phyloP scores from a whole-genome alignment of 2,329 filamentous ascomycete genomes.

The Juglanconis oblonga region DNA sequence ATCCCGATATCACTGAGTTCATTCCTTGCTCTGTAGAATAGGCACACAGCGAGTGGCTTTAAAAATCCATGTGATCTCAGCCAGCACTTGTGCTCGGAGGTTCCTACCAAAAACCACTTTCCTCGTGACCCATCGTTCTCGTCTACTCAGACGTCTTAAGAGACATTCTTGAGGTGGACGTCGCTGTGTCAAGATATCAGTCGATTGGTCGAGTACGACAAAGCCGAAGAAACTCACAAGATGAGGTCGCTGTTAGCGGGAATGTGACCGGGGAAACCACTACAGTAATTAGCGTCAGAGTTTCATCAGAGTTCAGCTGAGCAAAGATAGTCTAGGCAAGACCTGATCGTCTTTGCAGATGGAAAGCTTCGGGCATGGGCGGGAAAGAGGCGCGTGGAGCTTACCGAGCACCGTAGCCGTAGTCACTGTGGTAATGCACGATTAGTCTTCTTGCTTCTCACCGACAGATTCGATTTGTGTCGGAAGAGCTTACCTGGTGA shows the following conservation, averaged over 20 bases:
- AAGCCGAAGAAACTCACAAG: constrained; percentile 63
- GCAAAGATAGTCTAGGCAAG: not conserved
- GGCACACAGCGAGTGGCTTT: not conserved
- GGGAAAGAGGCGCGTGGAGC: constrained; percentile 21
- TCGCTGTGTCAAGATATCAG: constrained; percentile 27
- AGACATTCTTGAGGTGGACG: constrained; percentile 31
- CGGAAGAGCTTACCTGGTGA: constrained; percentile 61
- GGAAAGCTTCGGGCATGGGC: not conserved
- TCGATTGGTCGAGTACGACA: not conserved
- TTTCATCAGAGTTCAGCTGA: not conserved
- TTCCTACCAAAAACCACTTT: no score
- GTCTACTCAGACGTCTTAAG: constrained; percentile 16
- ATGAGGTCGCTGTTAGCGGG: constrained; percentile 72
- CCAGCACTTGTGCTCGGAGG: not conserved
- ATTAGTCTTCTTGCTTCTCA: not conserved
- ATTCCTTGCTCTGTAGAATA: not conserved
- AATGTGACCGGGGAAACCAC: constrained; percentile 77
- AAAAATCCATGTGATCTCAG: not conserved
- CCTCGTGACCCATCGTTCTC: no score
- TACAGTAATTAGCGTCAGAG: constrained; percentile 32
- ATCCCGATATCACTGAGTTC: not conserved
- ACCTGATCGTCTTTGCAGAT: not conserved
- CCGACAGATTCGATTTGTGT: not conserved
- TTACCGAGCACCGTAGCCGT: constrained; percentile 62
- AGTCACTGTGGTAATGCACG: constrained; percentile 46